A percentile compares a stretch with the other conserved stretches of the same genome.
These are phyloP conservation scores for Lactifluus volemus DNA, from an alignment of 768 basidiomycete species.

Conservation along the genomic window DNA sequence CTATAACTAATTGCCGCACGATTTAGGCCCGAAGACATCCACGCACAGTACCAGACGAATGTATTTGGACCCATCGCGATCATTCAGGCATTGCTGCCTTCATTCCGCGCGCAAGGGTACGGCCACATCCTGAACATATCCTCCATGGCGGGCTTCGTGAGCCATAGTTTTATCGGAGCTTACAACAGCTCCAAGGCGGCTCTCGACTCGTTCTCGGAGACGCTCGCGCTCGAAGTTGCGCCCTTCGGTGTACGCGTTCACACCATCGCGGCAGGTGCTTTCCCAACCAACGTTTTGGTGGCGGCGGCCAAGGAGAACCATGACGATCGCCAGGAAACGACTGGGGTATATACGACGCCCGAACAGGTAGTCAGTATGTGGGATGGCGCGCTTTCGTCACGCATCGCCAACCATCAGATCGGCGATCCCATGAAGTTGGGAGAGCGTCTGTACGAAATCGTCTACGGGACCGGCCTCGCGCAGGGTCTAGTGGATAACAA, in stretches of 20 bases:
- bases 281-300: constrained; percentile 24
- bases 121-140: background rate
- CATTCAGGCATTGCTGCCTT: background rate
- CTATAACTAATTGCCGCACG: background rate
- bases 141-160: background rate
- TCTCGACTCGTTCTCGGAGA: background rate
- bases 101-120: background rate
- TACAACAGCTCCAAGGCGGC: background rate
- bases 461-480: constrained; percentile 19
- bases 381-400: background rate
- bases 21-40: background rate
- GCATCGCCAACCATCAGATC: constrained; percentile 15
- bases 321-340: background rate
- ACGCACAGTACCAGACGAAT: background rate
- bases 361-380: constrained; percentile 18
- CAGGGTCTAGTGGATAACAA: constrained; percentile 17
- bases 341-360: constrained; percentile 17
- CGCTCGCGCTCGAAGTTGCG: constrained; percentile 20
- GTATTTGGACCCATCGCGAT: background rate
- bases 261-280: constrained; percentile 24
- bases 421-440: constrained; percentile 23
- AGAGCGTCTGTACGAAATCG: constrained; percentile 23
- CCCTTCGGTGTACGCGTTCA: constrained; percentile 24
- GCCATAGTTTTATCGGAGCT: background rate
- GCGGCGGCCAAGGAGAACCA: background rate